Percentiles rank a stretch among this genome's conserved stretches.
phyloP scores from a whole-genome alignment of 73 alveolate species.

The Stentor coeruleus region DNA sequence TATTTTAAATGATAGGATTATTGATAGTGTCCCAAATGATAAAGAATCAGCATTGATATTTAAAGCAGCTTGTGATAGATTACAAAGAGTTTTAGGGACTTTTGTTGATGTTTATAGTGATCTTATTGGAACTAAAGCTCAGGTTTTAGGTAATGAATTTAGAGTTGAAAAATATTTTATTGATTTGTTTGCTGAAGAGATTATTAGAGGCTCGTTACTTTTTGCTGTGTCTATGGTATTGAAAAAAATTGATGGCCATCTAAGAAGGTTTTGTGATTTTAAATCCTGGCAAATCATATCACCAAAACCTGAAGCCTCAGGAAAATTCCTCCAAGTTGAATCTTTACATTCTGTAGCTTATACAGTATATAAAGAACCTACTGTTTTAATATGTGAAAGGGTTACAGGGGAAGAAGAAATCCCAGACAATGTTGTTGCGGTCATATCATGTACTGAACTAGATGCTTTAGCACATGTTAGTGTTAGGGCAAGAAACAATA shows the following conservation, averaged over 20 bases:
- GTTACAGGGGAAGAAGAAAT: constrained; percentile 86
- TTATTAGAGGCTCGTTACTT: constrained; percentile 78
- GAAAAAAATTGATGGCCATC: constrained; percentile 69
- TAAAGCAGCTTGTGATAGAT: constrained; percentile 55
- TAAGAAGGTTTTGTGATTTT: constrained; percentile 55
- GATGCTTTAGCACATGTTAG: constrained; percentile 84
- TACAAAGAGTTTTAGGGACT: constrained; percentile 38
- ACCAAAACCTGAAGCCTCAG: constrained; percentile 42
- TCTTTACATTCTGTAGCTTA: constrained; percentile 55
- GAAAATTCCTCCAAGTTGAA: constrained; percentile 31
- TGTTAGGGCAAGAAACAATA: constrained; percentile 82
- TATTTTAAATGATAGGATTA: constrained; percentile 41
- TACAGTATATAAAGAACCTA: constrained; percentile 53
- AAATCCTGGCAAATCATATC: constrained; percentile 73
- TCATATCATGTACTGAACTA: constrained; percentile 62
- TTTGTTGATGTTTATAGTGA: constrained; percentile 27
- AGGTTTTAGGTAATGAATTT: constrained; percentile 35
- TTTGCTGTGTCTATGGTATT: constrained; percentile 66
- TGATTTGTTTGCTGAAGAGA: constrained; percentile 74
- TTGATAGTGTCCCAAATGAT: constrained; percentile 33
- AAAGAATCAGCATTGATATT: constrained; percentile 66
- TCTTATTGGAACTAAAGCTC: constrained; percentile 34
- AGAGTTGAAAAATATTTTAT: constrained; percentile 50
- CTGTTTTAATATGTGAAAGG: constrained; percentile 64
- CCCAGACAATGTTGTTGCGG: constrained; percentile 57